phyloP scores from a whole-genome alignment of 2,329 filamentous ascomycete species.

The Epicoccum nigrum region DNA sequence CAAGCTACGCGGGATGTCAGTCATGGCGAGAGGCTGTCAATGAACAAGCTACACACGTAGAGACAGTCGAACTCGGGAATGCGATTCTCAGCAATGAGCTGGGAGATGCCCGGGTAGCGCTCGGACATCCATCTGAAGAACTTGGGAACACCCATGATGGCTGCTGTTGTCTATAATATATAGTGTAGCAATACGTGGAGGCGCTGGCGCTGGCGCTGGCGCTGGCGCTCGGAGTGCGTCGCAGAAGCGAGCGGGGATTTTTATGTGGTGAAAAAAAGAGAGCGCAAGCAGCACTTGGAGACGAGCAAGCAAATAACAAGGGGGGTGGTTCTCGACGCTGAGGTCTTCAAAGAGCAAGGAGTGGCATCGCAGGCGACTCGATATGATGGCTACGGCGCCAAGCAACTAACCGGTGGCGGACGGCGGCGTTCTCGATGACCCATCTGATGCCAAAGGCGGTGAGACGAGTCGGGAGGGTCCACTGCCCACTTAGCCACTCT shows the following conservation, averaged over 20 bases:
- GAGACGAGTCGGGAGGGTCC: not conserved
- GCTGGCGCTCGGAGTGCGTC: slow-evolving; percentile 3
- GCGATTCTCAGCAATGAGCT: slow-evolving; percentile 96
- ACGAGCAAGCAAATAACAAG: slow-evolving; percentile 22
- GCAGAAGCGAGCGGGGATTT: slow-evolving; percentile 13
- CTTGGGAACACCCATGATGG: slow-evolving; percentile 75
- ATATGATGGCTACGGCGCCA: slow-evolving; percentile 25
- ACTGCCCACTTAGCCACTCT: not conserved
- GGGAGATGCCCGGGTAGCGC: slow-evolving; percentile 97
- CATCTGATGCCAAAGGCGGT: slow-evolving; percentile 6
- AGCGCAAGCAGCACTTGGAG: slow-evolving; percentile 34
- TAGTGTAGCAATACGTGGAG: slow-evolving; percentile 20
- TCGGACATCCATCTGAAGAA: slow-evolving; percentile 99
- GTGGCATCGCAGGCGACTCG: slow-evolving; percentile 17
- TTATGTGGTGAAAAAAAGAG: slow-evolving; percentile 17
- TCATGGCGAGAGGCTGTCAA: not conserved
- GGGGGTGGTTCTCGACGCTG: slow-evolving; percentile 47
- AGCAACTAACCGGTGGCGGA: slow-evolving; percentile 1
- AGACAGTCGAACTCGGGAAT: slow-evolving; percentile 99
- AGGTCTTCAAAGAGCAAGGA: slow-evolving; percentile 47
- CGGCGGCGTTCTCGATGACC: slow-evolving; percentile 12
- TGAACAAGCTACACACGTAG: slow-evolving; percentile 64
- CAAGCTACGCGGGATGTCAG: slow-evolving; percentile 61
- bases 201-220: slow-evolving; percentile 7
- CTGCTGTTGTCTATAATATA: slow-evolving; percentile 26